Evolutionary conservation across 257 asterid species (phyloP), one percentile per base, ranked within the genome.

Genomic region (Apocynum venetum): DNA sequence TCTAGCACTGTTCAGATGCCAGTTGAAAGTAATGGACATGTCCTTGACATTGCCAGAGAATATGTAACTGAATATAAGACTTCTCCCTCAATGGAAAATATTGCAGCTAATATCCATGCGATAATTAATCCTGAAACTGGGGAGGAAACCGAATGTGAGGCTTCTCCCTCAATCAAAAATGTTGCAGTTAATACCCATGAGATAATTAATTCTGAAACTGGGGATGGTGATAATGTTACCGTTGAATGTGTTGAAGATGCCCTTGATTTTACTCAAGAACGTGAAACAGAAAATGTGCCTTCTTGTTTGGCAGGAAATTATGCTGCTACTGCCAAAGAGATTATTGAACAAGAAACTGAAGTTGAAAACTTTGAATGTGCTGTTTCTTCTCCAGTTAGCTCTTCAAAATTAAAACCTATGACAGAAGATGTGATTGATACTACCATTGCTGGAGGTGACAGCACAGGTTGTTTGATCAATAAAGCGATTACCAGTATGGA

Each of bases 371-470:
- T 20, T 55, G 68, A 76, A 48, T 61, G 36, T 70, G 48, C 12
- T 20, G 41, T 44, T 71, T 57, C 78, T 75, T 72, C 65, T 72
- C 77, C 78, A 35, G 63, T 17, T 31, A 40, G 31, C 41, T 49
- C 12, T 51, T 46, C 20, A 51, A 61, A 60, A 44, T 49, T 41
- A 6, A 64, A 71, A 44, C 61, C 46, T 41, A 11, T 41, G 68
- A 49, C 15, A 52, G 76, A 44, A 60, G 76, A 3, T 47, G 69
- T 41, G 48, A 25, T 8, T 52, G 53, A 17, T 59, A n/a, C 66
- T 69, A 57, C 40, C 51, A 44, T 55, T 35, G 73, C 56, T 64
- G 65, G 35, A 25, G 76, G 72, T 36, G 25, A 56, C 4, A 67
- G 14, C 46, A 74, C 51, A n/a, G 55, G 66, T 14, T 46, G 41